Base-by-base conservation (phyloP, 1,139 yeast genomes). In the Diutina siamensis region DNA sequence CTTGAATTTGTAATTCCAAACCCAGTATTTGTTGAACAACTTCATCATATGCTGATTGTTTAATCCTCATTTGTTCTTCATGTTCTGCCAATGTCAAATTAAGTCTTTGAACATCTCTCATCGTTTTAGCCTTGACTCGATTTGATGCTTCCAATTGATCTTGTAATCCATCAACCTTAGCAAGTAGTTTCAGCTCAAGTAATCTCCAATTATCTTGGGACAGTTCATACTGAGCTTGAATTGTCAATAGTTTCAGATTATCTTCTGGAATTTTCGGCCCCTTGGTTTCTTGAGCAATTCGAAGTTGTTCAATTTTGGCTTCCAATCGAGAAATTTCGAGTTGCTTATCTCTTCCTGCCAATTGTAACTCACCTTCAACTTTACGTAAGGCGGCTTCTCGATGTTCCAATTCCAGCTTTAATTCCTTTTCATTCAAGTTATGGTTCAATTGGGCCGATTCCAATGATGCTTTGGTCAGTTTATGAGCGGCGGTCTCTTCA, bases 131-230 rank as follows among this genome's bases (percentile, higher is more conserved):
- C 46, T 70, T 68, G 7, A 65, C 53, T 46, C 60, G 61, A 48
- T 64, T 69, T 44, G 64, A 50, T 1, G 55, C 46, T 8, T 72
- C 77, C 2, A 68, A 50, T 3, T 67, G 59, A 17, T 58, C 50
- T 35, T 75, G 71, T 38, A 81, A 61, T 34, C 62, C 61, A 21
- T 73, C 67, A 8, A 79, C 64, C 48, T 76, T 74, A 15, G 61
- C 56, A 44, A 71, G 64, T 47, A 82, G 60, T 33, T 71, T 68
- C 27, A 75, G 63, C 55, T 83, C 89, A 35, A 80, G 72, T 13
- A 72, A 65, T 46, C 76, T 72, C 87, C 88, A 83, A 55, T 76
- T 79, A 47, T 76, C 80, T 46, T 76, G 76, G 0, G 88, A 83
- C 20, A 78, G 71, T 7, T 80, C 67, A 55, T 80, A 82, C 54